Conservation (phyloP, 2,329 filamentous ascomycete species). For the Thyridium curvatum region DNA sequence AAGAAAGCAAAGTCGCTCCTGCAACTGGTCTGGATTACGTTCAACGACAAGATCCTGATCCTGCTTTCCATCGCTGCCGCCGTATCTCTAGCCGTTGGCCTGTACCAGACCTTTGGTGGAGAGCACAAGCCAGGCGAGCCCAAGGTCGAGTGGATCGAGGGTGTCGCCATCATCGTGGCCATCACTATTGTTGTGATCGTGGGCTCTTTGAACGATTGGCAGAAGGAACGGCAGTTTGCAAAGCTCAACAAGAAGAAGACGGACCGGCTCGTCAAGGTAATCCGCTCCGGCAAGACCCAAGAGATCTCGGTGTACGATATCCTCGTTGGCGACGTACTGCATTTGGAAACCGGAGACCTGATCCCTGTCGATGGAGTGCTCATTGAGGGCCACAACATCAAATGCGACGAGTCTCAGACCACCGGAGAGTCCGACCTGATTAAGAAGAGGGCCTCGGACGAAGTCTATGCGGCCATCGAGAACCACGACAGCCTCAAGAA, state of each 20-base stretch:
- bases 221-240: slow-evolving; percentile 75
- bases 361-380: slow-evolving; percentile 69
- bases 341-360: slow-evolving; percentile 70
- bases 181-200: slow-evolving; percentile 73
- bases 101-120: slow-evolving; percentile 67
- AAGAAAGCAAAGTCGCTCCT: slow-evolving; percentile 70
- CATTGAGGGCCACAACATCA: slow-evolving; percentile 67
- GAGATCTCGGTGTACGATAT: slow-evolving; percentile 60
- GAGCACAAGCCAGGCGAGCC: slow-evolving; percentile 43
- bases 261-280: slow-evolving; percentile 64
- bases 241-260: slow-evolving; percentile 76
- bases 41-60: slow-evolving; percentile 77
- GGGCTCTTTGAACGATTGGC: slow-evolving; percentile 72
- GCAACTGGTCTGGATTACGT: slow-evolving; percentile 74
- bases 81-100: slow-evolving; percentile 66
- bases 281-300: slow-evolving; percentile 60
- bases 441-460: slow-evolving; percentile 60
- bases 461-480: slow-evolving; percentile 64
- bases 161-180: slow-evolving; percentile 75
- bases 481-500: slow-evolving; percentile 61
- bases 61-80: slow-evolving; percentile 64
- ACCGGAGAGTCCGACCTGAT: slow-evolving; percentile 76
- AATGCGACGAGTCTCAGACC: slow-evolving; percentile 71
- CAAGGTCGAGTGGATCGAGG: slow-evolving; percentile 72
- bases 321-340: slow-evolving; percentile 63